Base-by-base conservation (phyloP, 2,329 filamentous ascomycete genomes). In the Chrysosphaeria jannelii region DNA sequence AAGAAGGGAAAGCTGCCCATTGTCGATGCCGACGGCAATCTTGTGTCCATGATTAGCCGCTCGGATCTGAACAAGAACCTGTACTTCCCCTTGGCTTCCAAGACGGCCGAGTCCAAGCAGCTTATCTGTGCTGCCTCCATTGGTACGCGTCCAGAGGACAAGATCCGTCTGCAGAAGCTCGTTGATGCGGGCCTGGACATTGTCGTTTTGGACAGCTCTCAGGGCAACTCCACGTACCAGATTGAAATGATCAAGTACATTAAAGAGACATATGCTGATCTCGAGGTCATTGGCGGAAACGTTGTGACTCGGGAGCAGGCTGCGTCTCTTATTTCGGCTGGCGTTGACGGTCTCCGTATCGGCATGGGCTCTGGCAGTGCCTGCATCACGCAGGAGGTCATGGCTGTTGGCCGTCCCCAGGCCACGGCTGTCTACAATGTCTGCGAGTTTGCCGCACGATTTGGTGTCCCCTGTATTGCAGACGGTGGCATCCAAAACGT, bases 1-100 rank as follows among this genome's bases (percentile, higher is more conserved):
- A 91, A 90, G 63, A 97, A 97, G 60, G 85, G 85, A 49, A 91
- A 91, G 56, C 64, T 91, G 28, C 79, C 79, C 30, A 89, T 90
- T 30, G 67, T 90, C 23, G 79, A 91, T 47, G 53, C 63, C 39
- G 50, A 66, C 24, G 68, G 67, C 41, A 88, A 89, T 51, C 59
- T 90, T 23, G 64, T 90, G 31, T 90, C 85, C 34, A 70, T 89
- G 54, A 69, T 91, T 42, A 79, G 74, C 31, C 66, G 85, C 37
- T 90, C 79, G 37, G 85, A 97, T 49, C 52, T 97, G 49, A 91
- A 79, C 56, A 97, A 97, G 62, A 97, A 97, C 53, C 61, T 90
- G 31, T 68, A 93, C 51, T 97, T 88, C 50, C 85, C 85, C 17
- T 59, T 91, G 30, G 79, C 85, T 22, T 93, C 85, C 25, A 97